A percentile compares a stretch with the other conserved stretches of the same genome.
Conservation (phyloP, 75 land plant genomes). For the Larix kaempferi region DNA sequence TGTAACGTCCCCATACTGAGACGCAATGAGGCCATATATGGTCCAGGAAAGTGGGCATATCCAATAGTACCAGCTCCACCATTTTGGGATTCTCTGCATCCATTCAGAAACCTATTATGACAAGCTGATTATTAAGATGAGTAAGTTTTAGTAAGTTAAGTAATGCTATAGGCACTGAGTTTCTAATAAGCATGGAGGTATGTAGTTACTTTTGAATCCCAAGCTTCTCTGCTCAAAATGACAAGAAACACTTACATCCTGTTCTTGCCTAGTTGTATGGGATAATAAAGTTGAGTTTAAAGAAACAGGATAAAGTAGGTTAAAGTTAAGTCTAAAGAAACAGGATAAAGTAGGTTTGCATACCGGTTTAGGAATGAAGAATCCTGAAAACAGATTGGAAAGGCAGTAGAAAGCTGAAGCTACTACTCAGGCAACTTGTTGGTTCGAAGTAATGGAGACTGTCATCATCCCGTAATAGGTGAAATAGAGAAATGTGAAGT, state of each 20-base stretch:
- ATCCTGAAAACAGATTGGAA: conserved; percentile 88
- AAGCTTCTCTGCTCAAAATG: no score
- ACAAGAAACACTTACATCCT: no score
- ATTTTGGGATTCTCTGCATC: conserved; percentile 79
- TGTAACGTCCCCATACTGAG: conserved; percentile 72
- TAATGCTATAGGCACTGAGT: no score
- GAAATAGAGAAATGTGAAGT: conserved; percentile 75
- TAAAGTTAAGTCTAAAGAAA: neutral
- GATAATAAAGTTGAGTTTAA: no score
- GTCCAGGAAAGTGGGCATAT: conserved; percentile 89
- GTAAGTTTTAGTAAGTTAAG: no score
- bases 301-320: neutral
- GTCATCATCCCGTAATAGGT: conserved; percentile 93
- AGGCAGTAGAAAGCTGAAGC: conserved; percentile 75
- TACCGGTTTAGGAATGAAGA: conserved; percentile 80
- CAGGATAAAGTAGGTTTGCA: conserved; percentile 7
- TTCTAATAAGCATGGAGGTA: no score
- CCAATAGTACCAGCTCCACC: conserved; percentile 99
- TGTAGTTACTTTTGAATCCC: no score
- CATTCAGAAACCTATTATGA: no score
- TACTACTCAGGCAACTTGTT: conserved; percentile 62
- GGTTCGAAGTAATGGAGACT: conserved; percentile 77
- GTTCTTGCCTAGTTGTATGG: no score
- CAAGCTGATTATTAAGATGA: no score
- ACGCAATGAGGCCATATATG: conserved; percentile 70